These are phyloP conservation scores for Debaryomyces subglobosus DNA, from an alignment of 1,139 yeast genomes.

Conservation along the genomic window DNA sequence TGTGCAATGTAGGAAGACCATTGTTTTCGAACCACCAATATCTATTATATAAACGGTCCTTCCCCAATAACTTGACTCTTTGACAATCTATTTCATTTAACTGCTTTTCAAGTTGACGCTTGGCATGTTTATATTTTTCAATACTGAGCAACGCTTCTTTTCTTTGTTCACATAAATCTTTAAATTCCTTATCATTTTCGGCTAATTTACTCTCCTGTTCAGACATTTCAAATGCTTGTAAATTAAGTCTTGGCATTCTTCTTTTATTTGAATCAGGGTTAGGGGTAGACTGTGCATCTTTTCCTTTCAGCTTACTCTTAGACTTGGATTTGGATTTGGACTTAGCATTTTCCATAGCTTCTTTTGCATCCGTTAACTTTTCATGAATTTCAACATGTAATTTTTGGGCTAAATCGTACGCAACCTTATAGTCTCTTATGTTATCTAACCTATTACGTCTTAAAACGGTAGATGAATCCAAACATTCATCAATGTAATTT, in stretches of 20 bases:
- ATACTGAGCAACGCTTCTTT: constrained; percentile 42
- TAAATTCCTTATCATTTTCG: constrained; percentile 48
- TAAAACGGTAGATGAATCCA: constrained; percentile 63
- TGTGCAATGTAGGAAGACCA: constrained; percentile 69
- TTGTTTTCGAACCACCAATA: constrained; percentile 96
- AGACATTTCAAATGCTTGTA: constrained; percentile 44
- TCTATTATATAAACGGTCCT: constrained; percentile 80
- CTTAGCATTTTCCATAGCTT: constrained; percentile 8
- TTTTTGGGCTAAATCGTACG: constrained; percentile 53
- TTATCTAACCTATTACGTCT: constrained; percentile 73
- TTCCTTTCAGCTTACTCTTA: constrained; percentile 15
- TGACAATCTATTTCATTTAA: constrained; percentile 75
- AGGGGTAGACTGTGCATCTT: neutral
- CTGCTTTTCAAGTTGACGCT: constrained; percentile 55
- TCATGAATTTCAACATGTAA: constrained; percentile 44
- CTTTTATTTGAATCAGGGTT: constrained; percentile 22
- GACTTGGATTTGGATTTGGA: constrained; percentile 4
- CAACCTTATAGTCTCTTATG: constrained; percentile 59
- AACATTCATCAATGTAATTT: constrained; percentile 64
- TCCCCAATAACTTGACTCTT: constrained; percentile 75
- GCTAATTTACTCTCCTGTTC: constrained; percentile 54
- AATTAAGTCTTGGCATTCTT: constrained; percentile 32
- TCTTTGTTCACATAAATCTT: constrained; percentile 46
- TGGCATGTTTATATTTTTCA: constrained; percentile 48
- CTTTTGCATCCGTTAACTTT: constrained; percentile 14